These are phyloP conservation scores for Cyberlindnera petersonii DNA, from an alignment of 805 yeast genomes.

Conservation along the genomic window DNA sequence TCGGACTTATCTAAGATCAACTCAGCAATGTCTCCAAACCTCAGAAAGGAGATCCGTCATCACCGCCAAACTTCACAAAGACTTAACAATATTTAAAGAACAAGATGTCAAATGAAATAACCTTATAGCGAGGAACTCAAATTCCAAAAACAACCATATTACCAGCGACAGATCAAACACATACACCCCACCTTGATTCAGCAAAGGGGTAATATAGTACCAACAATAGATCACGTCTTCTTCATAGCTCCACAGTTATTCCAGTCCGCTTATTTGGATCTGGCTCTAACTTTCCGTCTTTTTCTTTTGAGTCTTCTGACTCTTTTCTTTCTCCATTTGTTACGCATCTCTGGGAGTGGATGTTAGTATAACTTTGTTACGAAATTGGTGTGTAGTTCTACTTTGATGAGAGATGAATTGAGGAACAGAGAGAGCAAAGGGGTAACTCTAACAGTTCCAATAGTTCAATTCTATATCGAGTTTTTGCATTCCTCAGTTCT, in stretches of 20 bases:
- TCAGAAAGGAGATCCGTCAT: neutral
- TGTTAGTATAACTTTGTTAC: conserved; percentile 19
- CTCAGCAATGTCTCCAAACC: neutral
- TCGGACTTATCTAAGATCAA: conserved; percentile 3
- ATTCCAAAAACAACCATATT: neutral
- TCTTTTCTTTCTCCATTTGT: conserved; percentile 99
- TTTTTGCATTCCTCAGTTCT: too few species aligned
- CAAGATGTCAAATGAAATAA: conserved; percentile 8
- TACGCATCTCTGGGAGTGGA: conserved; percentile 59
- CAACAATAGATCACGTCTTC: conserved; percentile 1
- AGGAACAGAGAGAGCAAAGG: too few species aligned
- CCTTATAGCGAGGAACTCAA: conserved; percentile 1
- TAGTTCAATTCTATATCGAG: neutral
- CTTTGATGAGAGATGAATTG: too few species aligned
- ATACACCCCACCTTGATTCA: conserved; percentile 1
- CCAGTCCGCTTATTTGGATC: conserved; percentile 85
- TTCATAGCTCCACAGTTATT: conserved; percentile 11
- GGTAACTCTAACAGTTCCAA: neutral
- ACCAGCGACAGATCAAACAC: conserved; percentile 6
- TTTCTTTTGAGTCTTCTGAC: conserved; percentile 99
- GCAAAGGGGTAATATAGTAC: conserved; percentile 3
- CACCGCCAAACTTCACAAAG: conserved; percentile 1
- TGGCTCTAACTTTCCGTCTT: conserved; percentile 99
- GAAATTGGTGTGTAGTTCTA: too few species aligned
- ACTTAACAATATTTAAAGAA: conserved; percentile 3